phyloP scores from a whole-genome alignment of 495 filamentous ascomycete species.

The Xylaria telfairii region DNA sequence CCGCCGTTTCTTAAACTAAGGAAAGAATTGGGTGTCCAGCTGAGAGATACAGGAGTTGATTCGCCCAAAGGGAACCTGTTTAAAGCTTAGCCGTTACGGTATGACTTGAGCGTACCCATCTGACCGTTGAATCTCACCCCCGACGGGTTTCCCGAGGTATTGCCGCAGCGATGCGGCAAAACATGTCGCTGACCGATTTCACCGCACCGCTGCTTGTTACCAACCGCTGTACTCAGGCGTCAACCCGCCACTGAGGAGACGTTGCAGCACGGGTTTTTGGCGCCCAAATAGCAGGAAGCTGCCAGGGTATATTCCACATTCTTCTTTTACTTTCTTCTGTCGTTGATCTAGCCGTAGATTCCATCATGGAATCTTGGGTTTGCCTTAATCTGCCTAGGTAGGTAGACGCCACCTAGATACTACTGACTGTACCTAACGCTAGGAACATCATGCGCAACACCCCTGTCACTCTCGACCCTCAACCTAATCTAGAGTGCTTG shows the following conservation, averaged over 20 bases:
- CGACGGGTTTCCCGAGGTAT: too few species aligned
- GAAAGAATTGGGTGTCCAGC: too few species aligned
- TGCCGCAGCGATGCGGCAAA: too few species aligned
- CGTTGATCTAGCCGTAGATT: too few species aligned
- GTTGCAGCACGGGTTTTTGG: background rate
- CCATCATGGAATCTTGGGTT: background rate
- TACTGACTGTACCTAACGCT: too few species aligned
- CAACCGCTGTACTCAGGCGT: background rate
- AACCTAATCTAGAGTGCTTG: background rate
- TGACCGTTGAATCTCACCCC: background rate
- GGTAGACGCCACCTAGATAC: background rate
- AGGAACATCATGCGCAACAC: background rate
- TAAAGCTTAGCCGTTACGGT: background rate
- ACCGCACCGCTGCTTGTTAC: background rate
- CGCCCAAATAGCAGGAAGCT: background rate
- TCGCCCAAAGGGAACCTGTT: background rate
- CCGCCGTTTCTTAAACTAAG: too few species aligned
- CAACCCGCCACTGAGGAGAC: background rate
- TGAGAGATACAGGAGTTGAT: background rate
- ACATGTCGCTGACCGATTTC: slow-evolving; percentile 1
- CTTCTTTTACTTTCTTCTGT: background rate
- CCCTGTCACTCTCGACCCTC: background rate
- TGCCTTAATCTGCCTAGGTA: background rate
- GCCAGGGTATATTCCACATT: background rate
- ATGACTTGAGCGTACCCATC: too few species aligned